These are phyloP conservation scores for Phlegmacium glaucopus DNA, from an alignment of 768 basidiomycete genomes.

Conservation along the genomic window DNA sequence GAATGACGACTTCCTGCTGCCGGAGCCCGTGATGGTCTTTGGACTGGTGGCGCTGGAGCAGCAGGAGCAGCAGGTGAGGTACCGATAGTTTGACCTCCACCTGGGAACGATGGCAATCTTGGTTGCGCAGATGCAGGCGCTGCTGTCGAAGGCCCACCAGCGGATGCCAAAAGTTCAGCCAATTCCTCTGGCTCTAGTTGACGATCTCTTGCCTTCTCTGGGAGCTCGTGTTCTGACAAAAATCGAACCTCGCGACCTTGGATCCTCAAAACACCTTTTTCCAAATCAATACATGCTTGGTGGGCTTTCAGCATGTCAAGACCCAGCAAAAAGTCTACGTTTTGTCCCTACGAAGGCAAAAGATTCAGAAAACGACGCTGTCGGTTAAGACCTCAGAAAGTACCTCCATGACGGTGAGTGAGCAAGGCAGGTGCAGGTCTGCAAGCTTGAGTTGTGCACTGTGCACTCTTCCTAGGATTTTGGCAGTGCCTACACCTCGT, in stretches of 20 bases:
- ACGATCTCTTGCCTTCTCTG: constrained; percentile 69
- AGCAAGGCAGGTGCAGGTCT: constrained; percentile 81
- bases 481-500: constrained; percentile 90
- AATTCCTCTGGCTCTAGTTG: constrained; percentile 18
- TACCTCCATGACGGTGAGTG: constrained; percentile 95
- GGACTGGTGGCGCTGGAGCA: constrained; percentile 16
- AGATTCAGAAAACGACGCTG: not conserved
- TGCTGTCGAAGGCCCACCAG: constrained; percentile 16
- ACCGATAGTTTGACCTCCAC: constrained; percentile 63
- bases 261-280: constrained; percentile 88
- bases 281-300: constrained; percentile 93
- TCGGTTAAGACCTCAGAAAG: not conserved
- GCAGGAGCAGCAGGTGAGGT: constrained; percentile 30
- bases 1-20: constrained; percentile 34
- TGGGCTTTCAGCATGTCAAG: constrained; percentile 99
- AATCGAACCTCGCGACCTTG: constrained; percentile 87
- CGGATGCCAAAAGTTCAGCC: constrained; percentile 14
- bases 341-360: constrained; percentile 56
- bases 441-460: constrained; percentile 87
- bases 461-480: constrained; percentile 92
- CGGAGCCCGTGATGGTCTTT: constrained; percentile 10
- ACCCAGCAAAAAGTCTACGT: constrained; percentile 94
- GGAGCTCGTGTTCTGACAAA: constrained; percentile 92
- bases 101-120: constrained; percentile 50
- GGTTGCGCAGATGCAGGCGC: constrained; percentile 13